A percentile compares a stretch with the other conserved stretches of the same genome.
Evolutionary conservation across 441 rosid species (phyloP).

Genomic region (Populus hybrid): DNA sequence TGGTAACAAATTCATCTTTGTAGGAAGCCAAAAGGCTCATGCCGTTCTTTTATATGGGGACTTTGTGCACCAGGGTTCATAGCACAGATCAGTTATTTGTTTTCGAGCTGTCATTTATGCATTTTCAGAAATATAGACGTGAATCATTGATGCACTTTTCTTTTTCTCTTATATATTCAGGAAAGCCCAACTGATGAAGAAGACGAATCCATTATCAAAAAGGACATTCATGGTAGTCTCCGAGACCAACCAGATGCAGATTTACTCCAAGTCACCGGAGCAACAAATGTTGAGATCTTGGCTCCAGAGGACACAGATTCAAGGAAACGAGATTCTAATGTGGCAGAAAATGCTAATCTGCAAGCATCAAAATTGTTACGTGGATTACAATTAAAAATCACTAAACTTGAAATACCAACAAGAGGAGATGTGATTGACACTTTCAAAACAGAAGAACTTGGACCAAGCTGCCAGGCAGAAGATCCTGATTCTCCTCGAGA

Average conservation of each 20-base stretch:
- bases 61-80: background rate
- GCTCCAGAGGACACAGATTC: conserved; percentile 19
- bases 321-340: conserved; percentile 15
- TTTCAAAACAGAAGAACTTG: conserved; percentile 22
- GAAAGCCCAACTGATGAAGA: conserved; percentile 61
- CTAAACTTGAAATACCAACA: conserved; percentile 41
- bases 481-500: conserved; percentile 32
- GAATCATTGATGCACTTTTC: conserved; percentile 1
- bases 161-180: conserved; percentile 32
- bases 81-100: background rate
- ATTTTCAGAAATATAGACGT: background rate
- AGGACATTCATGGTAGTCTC: conserved; percentile 24
- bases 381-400: conserved; percentile 34
- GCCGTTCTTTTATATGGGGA: background rate
- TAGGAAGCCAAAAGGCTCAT: background rate
- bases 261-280: conserved; percentile 24
- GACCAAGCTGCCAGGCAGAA: conserved; percentile 16
- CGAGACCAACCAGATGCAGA: conserved; percentile 33
- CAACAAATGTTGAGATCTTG: conserved; percentile 19
- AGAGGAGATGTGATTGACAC: conserved; percentile 19
- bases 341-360: conserved; percentile 21
- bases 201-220: conserved; percentile 33
- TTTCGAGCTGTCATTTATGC: background rate
- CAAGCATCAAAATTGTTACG: conserved; percentile 29
- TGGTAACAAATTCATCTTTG: background rate